Evolutionary conservation across 2,329 filamentous ascomycete species (phyloP), one percentile per base, ranked within the genome.

Genomic region (Aspergillus brunneoviolaceus): DNA sequence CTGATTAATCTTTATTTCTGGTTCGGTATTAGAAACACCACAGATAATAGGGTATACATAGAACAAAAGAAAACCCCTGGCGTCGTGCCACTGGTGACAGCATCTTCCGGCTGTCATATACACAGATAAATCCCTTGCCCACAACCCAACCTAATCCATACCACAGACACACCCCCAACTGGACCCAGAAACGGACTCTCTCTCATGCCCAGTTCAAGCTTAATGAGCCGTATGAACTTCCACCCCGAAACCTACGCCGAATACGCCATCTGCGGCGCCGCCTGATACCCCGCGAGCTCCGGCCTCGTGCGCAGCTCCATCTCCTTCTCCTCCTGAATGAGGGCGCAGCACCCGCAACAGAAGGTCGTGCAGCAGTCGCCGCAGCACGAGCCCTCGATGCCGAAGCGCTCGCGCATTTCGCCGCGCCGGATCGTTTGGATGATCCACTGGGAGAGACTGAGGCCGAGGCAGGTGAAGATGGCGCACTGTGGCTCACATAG

Each of bases 271-370:
- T 62, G 57, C 12, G 54, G 31, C 25, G 57, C 48, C 21, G 31
- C 27, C 52, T 60, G 55, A 19, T 64, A 64, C 2, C 60, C 60
- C 14, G 29, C 33, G 16, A 61, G n/a, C 54, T 66, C 60, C 0
- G 61, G 63, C 16, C 65, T 59, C 4, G 61, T 59, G 1, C 65
- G 50, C 51, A 67, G 42, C 54, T 67, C 61, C 6, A 58, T 49
- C 42, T 69, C 65, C 53, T 69, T 67, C 51, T 65, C 65, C 27
- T 68, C 65, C 49, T 69, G 65, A 0, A 68, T 52, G 6, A 68
- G 25, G 3, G 63, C 63, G 60, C 65, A 69, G 42, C 64, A 69
- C 4, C 60, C 57, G 42, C 65, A 67, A 14, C 58, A 69, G 2
- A 60, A 52, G 4, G 61, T 59, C 1, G 52, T 51, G 39, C 63